Conservation (phyloP, 495 filamentous ascomycete genomes). For the Talaromyces wortmannii region DNA sequence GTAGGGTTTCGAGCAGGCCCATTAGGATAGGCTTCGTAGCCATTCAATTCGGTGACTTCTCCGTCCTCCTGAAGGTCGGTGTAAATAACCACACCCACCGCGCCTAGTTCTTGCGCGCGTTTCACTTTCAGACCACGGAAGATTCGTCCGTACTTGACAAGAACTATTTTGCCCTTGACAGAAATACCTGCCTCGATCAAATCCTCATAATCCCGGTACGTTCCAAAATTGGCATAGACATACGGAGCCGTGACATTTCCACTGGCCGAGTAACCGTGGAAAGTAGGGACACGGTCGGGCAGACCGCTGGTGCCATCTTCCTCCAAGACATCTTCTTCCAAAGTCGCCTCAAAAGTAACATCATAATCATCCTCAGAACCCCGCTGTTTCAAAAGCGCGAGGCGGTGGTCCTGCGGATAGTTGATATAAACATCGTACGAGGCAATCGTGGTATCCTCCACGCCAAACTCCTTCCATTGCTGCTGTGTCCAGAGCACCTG, state of each 20-base stretch:
- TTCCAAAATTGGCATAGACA: slow-evolving; percentile 88
- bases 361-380: slow-evolving; percentile 15
- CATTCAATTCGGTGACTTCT: slow-evolving; percentile 71
- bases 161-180: slow-evolving; percentile 76
- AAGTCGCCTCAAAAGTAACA: slow-evolving; percentile 69
- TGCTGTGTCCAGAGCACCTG: slow-evolving; percentile 85
- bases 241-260: slow-evolving; percentile 83
- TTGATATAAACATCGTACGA: slow-evolving; percentile 89
- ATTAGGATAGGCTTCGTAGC: slow-evolving; percentile 71
- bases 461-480: slow-evolving; percentile 77
- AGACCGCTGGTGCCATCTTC: slow-evolving; percentile 74
- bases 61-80: slow-evolving; percentile 89
- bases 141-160: slow-evolving; percentile 78
- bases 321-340: slow-evolving; percentile 82
- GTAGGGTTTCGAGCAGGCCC: slow-evolving; percentile 84
- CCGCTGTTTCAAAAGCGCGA: slow-evolving; percentile 64
- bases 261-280: slow-evolving; percentile 89
- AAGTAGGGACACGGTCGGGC: slow-evolving; percentile 74
- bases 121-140: slow-evolving; percentile 93
- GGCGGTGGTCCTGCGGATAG: slow-evolving; percentile 72
- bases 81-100: slow-evolving; percentile 81
- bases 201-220: slow-evolving; percentile 78
- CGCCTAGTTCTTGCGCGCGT: slow-evolving; percentile 84
- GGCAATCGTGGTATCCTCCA: slow-evolving; percentile 63
- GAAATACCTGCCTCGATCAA: slow-evolving; percentile 67